Percentiles rank a stretch among this genome's conserved stretches.
These are phyloP conservation scores for Psilocybe sp. DNA, from an alignment of 768 basidiomycete genomes.

Conservation along the genomic window DNA sequence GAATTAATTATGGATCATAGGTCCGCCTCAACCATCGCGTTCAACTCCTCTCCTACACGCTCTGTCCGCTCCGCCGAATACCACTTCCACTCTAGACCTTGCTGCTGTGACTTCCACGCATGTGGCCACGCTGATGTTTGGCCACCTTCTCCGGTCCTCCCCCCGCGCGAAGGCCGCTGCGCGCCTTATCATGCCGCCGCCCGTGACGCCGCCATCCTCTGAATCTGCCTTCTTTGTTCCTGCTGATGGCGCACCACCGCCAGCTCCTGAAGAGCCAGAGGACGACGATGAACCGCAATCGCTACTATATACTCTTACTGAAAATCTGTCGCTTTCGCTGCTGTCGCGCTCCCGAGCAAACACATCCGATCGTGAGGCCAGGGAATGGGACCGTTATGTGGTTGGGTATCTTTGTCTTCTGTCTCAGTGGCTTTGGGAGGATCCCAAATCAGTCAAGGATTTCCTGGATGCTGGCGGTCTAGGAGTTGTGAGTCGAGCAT, in stretches of 20 bases:
- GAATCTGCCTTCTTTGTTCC: slow-evolving; percentile 68
- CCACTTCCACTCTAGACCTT: slow-evolving; percentile 49
- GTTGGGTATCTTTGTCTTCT: slow-evolving; percentile 83
- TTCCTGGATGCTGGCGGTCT: slow-evolving; percentile 90
- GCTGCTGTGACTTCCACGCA: slow-evolving; percentile 63
- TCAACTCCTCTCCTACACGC: slow-evolving; percentile 69
- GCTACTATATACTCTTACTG: slow-evolving; percentile 81
- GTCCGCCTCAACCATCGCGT: slow-evolving; percentile 35
- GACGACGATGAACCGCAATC: slow-evolving; percentile 68
- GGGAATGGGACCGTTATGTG: slow-evolving; percentile 90
- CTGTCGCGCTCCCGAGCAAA: slow-evolving; percentile 70
- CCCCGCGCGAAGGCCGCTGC: slow-evolving; percentile 62
- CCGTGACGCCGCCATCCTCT: slow-evolving; percentile 27
- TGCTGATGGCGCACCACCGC: slow-evolving; percentile 55
- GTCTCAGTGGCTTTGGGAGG: slow-evolving; percentile 96
- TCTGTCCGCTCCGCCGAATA: slow-evolving; percentile 59
- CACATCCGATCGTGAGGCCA: slow-evolving; percentile 64
- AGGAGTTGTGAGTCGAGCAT: slow-evolving; percentile 68
- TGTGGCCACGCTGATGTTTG: slow-evolving; percentile 74
- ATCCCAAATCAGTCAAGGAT: slow-evolving; percentile 80
- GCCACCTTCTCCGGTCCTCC: slow-evolving; percentile 73
- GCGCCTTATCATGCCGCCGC: slow-evolving; percentile 58
- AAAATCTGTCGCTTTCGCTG: slow-evolving; percentile 86
- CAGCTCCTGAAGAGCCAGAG: slow-evolving; percentile 30
- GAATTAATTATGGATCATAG: slow-evolving; percentile 15